These are phyloP conservation scores for Rhizopus delemar DNA, from an alignment of 371 early-diverging fungal species.

Conservation along the genomic window DNA sequence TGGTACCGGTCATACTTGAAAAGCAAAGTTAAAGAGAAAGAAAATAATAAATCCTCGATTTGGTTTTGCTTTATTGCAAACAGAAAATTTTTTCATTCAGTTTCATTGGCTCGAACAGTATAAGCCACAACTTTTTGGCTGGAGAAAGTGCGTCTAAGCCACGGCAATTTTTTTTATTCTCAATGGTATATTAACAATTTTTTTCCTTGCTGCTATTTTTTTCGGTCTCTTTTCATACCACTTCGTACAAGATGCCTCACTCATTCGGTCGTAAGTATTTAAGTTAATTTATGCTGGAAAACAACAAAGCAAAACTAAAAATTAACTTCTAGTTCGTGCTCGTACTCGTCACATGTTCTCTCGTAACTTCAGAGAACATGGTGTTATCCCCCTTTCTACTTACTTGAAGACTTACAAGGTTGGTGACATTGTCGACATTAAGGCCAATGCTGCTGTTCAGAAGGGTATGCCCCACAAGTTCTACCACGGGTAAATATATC, in stretches of 20 bases:
- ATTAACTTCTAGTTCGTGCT: conserved; percentile 71
- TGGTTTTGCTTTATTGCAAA: conserved; percentile 3
- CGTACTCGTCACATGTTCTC: conserved; percentile 99
- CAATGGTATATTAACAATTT: conserved; percentile 28
- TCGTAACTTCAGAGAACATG: conserved; percentile 95
- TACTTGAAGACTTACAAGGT: conserved; percentile 97
- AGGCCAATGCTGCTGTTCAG: conserved; percentile 91
- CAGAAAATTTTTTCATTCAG: conserved; percentile 6
- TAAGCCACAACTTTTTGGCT: conserved; percentile 9
- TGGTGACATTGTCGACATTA: conserved; percentile 98
- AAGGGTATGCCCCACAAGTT: conserved; percentile 99
- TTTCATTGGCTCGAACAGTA: conserved; percentile 6
- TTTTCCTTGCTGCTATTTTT: conserved; percentile 23
- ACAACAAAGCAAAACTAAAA: conserved; percentile 3
- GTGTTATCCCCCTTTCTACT: conserved; percentile 92
- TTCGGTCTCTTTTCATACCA: conserved; percentile 31
- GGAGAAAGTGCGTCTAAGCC: conserved; percentile 17
- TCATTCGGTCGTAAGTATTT: conserved; percentile 79
- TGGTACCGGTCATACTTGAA: conserved; percentile 48
- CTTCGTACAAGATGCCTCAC: conserved; percentile 80
- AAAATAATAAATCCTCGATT: conserved; percentile 6
- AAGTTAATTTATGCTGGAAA: not conserved
- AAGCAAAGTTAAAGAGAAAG: conserved; percentile 29
- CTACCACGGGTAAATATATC: conserved; percentile 91
- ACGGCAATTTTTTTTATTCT: conserved; percentile 27